These are phyloP conservation scores for Rhytidiadelphus loreus DNA, from an alignment of 225 moss, liverwort and hornwort species.

Conservation along the genomic window DNA sequence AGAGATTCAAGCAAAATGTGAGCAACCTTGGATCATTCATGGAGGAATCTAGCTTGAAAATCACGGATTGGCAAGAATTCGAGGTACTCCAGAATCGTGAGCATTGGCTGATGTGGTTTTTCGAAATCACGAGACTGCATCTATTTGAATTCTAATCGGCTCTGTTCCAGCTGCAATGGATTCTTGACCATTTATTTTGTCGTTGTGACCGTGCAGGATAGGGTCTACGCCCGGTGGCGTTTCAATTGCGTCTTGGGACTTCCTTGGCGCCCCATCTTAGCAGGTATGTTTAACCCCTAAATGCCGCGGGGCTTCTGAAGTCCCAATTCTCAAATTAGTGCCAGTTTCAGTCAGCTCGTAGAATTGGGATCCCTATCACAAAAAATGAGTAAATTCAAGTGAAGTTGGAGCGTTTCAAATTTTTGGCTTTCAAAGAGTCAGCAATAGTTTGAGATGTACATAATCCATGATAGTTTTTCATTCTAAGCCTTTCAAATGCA, in stretches of 20 bases:
- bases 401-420: neutral
- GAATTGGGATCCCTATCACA: neutral
- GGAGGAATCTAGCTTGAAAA: constrained; percentile 88
- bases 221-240: constrained; percentile 83
- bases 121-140: neutral
- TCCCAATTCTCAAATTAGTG: neutral
- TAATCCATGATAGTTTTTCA: neutral
- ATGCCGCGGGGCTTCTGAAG: neutral
- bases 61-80: constrained; percentile 89
- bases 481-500: neutral
- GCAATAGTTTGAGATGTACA: neutral
- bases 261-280: constrained; percentile 96
- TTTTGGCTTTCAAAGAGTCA: neutral
- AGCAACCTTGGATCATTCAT: constrained; percentile 95
- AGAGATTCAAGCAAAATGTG: constrained; percentile 95
- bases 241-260: constrained; percentile 84
- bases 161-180: neutral
- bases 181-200: neutral
- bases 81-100: constrained; percentile 37
- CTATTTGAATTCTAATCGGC: neutral
- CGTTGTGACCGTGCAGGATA: constrained; percentile 47
- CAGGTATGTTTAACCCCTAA: constrained; percentile 24
- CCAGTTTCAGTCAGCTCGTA: neutral
- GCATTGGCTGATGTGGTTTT: neutral
- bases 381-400: neutral